These are phyloP conservation scores for Monilinia aucupariae DNA, from an alignment of 2,329 filamentous ascomycete species.

Conservation along the genomic window DNA sequence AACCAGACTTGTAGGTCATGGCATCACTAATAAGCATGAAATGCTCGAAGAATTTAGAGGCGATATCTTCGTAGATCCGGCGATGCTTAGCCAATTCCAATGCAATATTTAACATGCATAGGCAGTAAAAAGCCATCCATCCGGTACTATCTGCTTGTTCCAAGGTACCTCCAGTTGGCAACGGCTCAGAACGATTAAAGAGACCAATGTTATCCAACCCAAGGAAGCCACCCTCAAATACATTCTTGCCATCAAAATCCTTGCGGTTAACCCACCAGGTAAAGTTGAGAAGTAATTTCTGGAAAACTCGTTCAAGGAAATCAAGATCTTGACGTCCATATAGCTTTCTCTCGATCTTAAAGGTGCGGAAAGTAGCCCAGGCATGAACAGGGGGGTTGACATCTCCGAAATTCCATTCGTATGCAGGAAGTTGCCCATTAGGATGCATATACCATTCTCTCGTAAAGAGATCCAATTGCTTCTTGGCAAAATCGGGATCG, in stretches of 20 bases:
- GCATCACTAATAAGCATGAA: slow-evolving; percentile 97
- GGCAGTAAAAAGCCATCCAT: slow-evolving; percentile 98
- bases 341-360: slow-evolving; percentile 98
- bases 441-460: slow-evolving; percentile 99
- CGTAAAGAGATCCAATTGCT: slow-evolving; percentile 92
- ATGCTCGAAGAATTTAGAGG: slow-evolving; percentile 97
- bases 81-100: slow-evolving; percentile 93
- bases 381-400: slow-evolving; percentile 96
- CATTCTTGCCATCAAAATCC: slow-evolving; percentile 88
- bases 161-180: slow-evolving; percentile 86
- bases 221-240: slow-evolving; percentile 94
- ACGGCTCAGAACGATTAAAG: slow-evolving; percentile 92
- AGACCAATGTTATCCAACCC: slow-evolving; percentile 95
- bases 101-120: slow-evolving; percentile 95
- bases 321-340: slow-evolving; percentile 92
- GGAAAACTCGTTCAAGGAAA: slow-evolving; percentile 93
- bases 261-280: slow-evolving; percentile 99
- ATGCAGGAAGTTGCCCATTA: slow-evolving; percentile 87
- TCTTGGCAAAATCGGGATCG: slow-evolving; percentile 95
- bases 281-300: slow-evolving; percentile 92
- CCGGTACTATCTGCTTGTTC: slow-evolving; percentile 97
- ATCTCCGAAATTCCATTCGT: slow-evolving; percentile 97
- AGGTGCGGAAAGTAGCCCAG: slow-evolving; percentile 90
- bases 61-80: slow-evolving; percentile 92
- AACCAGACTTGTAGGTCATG: slow-evolving; percentile 76